Percentiles rank a stretch among this genome's conserved stretches.
Conservation (phyloP, 108 stramenopile species). For the Pseudonitzschia delicatissima region DNA sequence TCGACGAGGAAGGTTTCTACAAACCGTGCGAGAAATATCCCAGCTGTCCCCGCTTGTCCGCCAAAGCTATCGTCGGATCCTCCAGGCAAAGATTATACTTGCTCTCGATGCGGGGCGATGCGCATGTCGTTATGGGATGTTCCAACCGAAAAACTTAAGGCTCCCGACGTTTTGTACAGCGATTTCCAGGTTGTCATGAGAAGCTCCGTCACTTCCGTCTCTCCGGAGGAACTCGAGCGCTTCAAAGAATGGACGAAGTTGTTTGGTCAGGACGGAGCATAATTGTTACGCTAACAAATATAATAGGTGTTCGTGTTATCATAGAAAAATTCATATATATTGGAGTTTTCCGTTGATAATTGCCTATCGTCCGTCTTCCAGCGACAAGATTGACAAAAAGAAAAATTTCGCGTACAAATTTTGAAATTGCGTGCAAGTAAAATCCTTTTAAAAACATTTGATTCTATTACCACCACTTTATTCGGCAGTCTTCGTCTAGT, state of each 20-base stretch:
- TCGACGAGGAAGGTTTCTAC: slow-evolving; percentile 56
- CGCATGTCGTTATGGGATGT: slow-evolving; percentile 95
- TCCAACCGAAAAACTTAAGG: slow-evolving; percentile 74
- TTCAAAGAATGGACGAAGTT: slow-evolving; percentile 95
- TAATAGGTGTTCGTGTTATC: too few species aligned
- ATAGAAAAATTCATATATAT: too few species aligned
- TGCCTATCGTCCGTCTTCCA: too few species aligned
- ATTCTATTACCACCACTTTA: slow-evolving; percentile 83
- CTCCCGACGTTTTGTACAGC: slow-evolving; percentile 59
- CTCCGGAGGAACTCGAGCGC: slow-evolving; percentile 86
- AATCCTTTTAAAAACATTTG: too few species aligned
- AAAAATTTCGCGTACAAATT: too few species aligned
- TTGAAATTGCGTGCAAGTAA: too few species aligned
- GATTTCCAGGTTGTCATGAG: slow-evolving; percentile 82
- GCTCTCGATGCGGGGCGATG: slow-evolving; percentile 81
- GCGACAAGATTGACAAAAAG: too few species aligned
- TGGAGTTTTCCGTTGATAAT: background rate
- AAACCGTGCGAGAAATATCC: slow-evolving; percentile 83
- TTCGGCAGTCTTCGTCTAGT: slow-evolving; percentile 41
- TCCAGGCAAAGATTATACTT: slow-evolving; percentile 73
- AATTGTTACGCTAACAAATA: background rate
- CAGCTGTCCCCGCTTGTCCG: slow-evolving; percentile 89
- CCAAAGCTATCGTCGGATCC: slow-evolving; percentile 75
- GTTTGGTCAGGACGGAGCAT: slow-evolving; percentile 98
- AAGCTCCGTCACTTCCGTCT: slow-evolving; percentile 83